Conservation (phyloP, 805 yeast species). For the Starmerella gropengiesseri region DNA sequence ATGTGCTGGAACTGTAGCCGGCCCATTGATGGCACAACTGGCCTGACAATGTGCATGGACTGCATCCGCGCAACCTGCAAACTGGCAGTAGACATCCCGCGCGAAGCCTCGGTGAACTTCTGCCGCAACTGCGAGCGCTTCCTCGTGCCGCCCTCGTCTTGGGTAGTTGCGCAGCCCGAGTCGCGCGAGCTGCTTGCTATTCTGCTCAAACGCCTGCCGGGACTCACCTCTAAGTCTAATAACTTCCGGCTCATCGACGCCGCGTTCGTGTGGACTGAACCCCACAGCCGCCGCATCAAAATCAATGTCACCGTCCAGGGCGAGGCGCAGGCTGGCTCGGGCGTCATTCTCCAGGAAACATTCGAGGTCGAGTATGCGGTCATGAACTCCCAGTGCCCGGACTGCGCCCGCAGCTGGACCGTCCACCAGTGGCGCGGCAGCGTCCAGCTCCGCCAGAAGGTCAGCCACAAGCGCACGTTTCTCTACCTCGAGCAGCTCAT, state of each 20-base stretch:
- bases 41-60: constrained; percentile 92
- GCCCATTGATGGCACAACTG: constrained; percentile 89
- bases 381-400: constrained; percentile 91
- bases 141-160: constrained; percentile 86
- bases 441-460: constrained; percentile 95
- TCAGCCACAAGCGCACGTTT: constrained; percentile 87
- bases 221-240: constrained; percentile 44
- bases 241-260: constrained; percentile 88
- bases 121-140: constrained; percentile 97
- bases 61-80: constrained; percentile 90
- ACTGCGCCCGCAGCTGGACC: constrained; percentile 90
- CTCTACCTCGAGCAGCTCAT: constrained; percentile 85
- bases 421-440: constrained; percentile 93
- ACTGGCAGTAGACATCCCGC: constrained; percentile 85
- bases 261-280: constrained; percentile 92
- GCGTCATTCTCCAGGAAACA: constrained; percentile 77
- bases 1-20: constrained; percentile 97
- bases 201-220: constrained; percentile 78
- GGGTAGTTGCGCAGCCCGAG: constrained; percentile 86
- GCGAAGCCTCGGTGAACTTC: constrained; percentile 76
- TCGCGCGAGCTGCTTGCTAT: constrained; percentile 86
- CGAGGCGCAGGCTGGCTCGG: constrained; percentile 66
- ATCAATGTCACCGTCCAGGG: constrained; percentile 87
- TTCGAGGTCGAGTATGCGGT: constrained; percentile 92
- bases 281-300: constrained; percentile 87